Evolutionary conservation across 768 basidiomycete species (phyloP).

Genomic region (Suillus clintonianus): DNA sequence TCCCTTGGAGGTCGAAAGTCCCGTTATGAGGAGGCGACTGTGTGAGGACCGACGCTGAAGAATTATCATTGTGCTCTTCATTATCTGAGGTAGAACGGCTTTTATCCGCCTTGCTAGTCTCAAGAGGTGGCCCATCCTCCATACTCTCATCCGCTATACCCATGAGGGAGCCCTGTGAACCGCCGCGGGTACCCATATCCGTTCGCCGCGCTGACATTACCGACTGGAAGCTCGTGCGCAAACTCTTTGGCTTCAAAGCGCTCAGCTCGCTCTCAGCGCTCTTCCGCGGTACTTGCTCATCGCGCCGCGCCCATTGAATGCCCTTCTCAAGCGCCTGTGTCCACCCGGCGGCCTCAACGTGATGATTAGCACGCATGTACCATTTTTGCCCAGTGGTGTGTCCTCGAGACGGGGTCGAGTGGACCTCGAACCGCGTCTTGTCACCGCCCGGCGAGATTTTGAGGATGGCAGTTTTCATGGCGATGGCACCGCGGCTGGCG

Average conservation of each 20-base stretch:
- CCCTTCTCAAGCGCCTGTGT: conserved; percentile 70
- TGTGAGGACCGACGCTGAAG: conserved; percentile 45
- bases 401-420: conserved; percentile 55
- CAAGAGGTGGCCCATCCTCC: conserved; percentile 6
- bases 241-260: conserved; percentile 29
- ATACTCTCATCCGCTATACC: conserved; percentile 22
- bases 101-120: not conserved
- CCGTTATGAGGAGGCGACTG: conserved; percentile 56
- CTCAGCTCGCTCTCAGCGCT: conserved; percentile 54
- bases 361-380: conserved; percentile 85
- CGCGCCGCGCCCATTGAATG: conserved; percentile 69
- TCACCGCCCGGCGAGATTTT: conserved; percentile 53
- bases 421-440: conserved; percentile 81
- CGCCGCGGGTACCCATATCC: conserved; percentile 25
- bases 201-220: conserved; percentile 19
- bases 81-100: conserved; percentile 4
- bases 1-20: conserved; percentile 67
- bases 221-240: conserved; percentile 34
- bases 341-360: conserved; percentile 89
- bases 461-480: conserved; percentile 77
- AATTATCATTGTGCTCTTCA: conserved; percentile 43
- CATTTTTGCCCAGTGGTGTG: conserved; percentile 62
- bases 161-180: conserved; percentile 25
- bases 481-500: conserved; percentile 84
- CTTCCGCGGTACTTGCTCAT: conserved; percentile 35